Percentiles rank a stretch among this genome's conserved stretches.
Conservation (phyloP, 108 stramenopile species). For the Halocafeteria seosinensis region DNA sequence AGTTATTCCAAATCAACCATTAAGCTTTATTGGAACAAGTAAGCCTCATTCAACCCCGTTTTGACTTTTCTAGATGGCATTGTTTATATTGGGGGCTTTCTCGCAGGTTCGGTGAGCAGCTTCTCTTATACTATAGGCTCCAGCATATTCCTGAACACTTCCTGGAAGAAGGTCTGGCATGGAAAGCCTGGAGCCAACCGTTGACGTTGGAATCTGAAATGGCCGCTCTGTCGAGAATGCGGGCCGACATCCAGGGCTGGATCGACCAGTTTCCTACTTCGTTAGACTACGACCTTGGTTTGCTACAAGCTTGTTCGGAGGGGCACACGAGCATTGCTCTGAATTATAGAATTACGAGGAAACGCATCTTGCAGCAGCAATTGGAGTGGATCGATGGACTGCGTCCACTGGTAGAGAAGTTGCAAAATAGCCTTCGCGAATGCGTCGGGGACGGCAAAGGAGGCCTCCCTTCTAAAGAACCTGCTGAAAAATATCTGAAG, state of each 20-base stretch:
- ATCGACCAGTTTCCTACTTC: background rate
- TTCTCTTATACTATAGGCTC: background rate
- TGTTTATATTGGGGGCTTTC: background rate
- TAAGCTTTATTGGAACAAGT: background rate
- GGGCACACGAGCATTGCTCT: background rate
- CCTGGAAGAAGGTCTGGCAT: background rate
- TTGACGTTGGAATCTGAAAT: background rate
- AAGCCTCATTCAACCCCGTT: background rate
- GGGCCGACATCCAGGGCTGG: background rate
- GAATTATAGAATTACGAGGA: background rate
- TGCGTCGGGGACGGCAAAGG: no score
- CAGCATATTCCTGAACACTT: background rate
- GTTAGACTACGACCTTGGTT: no score
- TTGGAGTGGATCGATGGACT: no score
- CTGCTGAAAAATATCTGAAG: no score
- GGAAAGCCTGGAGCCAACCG: background rate
- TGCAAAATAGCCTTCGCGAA: no score
- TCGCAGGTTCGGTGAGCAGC: background rate
- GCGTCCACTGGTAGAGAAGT: no score
- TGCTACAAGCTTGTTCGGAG: background rate
- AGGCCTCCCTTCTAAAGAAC: no score
- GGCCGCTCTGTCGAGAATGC: background rate
- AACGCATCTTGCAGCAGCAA: background rate
- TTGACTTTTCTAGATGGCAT: background rate
- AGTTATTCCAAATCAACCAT: background rate